Evolutionary conservation across 768 basidiomycete species (phyloP), one percentile per base, ranked within the genome.

Genomic region (Termitomyces sp.): DNA sequence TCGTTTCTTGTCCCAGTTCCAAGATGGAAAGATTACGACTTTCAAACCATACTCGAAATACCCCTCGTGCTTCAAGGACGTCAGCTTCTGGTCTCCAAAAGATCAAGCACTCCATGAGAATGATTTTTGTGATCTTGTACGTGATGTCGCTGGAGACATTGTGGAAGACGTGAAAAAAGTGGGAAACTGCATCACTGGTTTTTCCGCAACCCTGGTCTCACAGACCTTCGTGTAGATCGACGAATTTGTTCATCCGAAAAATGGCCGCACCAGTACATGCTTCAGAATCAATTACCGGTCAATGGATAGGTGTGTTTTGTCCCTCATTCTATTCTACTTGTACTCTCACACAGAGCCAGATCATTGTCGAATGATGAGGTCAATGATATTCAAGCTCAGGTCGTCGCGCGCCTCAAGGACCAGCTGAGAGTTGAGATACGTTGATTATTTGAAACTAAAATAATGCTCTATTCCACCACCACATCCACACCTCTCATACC

Each of bases 41-140:
- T 99, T 98, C 80, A 84, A 85, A 65, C 84, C 93, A 0, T 98
- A 94, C 73, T 96, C 94, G 12, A 92, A 87, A 71, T 94, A 91
- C 69, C 97, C 97, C 2, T 79, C 89, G 8, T 93, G 89, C 68
- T 91, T 88, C 80, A 95, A 94, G 73, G 97, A 99, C 64, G 78
- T 97, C 65, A 93, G 91, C 68, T 97, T 98, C 75, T 99, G 97
- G 97, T 66, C 87, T 23, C 82, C 86, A 0, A 74, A 79, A 46
- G 70, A 73, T n/a, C 60, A 54, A 35, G 46, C 60, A 5, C 76
- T 94, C 63, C 94, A 97, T 68, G 96, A 98, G 62, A 98, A 98
- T 66, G 97, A 99, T 70, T 91, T 98, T 66, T 98, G 92, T 67
- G 97, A 99, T 66, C 78, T 95, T 41, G 91, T 99, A 14, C 79